Conservation (phyloP, 495 filamentous ascomycete genomes). For the Cudoniella acicularis region DNA sequence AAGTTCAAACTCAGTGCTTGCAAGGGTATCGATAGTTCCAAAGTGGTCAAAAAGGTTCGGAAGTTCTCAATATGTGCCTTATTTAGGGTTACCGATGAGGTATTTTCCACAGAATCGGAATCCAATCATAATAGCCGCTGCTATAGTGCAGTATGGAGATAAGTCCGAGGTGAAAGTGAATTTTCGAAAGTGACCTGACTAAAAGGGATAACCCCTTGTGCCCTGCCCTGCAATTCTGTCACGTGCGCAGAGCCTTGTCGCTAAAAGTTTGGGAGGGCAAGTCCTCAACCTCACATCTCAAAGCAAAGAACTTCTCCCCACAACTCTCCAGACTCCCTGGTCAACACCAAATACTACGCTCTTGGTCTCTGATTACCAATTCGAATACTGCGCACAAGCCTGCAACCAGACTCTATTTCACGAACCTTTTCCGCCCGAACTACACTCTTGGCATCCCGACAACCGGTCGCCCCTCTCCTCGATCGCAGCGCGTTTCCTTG, state of each 20-base stretch:
- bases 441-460: background rate
- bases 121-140: too few relatives aligned
- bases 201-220: background rate
- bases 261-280: background rate
- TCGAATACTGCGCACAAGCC: conserved; percentile 5
- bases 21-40: too few relatives aligned
- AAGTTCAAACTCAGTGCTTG: too few relatives aligned
- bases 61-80: too few relatives aligned
- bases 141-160: too few relatives aligned
- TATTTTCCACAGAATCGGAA: too few relatives aligned
- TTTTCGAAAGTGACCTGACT: background rate
- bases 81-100: too few relatives aligned
- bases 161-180: too few relatives aligned
- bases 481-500: background rate
- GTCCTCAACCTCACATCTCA: conserved; percentile 9
- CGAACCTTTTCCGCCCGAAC: background rate
- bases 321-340: conserved; percentile 5
- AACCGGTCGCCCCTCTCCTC: conserved; percentile 9
- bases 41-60: too few relatives aligned
- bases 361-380: conserved; percentile 9
- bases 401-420: background rate
- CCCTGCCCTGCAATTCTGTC: background rate
- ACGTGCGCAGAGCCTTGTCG: conserved; percentile 1
- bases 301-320: conserved; percentile 1
- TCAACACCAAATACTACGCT: background rate